Base-by-base conservation (phyloP, 169 alveolate genomes). In the Perkinsus chesapeaki region DNA sequence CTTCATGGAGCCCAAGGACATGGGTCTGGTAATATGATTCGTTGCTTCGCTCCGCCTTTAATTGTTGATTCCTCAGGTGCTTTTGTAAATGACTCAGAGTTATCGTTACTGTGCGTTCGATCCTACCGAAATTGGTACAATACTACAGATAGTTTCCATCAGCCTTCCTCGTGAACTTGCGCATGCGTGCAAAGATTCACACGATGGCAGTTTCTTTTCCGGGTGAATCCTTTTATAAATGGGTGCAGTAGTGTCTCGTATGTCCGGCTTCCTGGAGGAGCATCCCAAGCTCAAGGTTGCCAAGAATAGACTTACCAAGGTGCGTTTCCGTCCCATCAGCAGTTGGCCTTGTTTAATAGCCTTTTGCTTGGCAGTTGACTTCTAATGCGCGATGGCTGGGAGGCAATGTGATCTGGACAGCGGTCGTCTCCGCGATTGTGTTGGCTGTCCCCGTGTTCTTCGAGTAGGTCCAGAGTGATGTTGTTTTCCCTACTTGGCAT, bases 1-100 rank as follows among this genome's bases (percentile, higher is more conserved):
- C 3, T 60, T 60, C 82, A 60, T 60, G 82, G 82, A 60, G 82
- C 82, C 93, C 92, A 27, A 60, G 82, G 82, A 60, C 82, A 60
- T 60, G 82, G 82, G 82, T 34, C 82, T 60, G 82, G 82, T 60
- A 60, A 23, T 60, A 60, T 16, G 3, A 7, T 60, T 60, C 27
- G 23, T 60, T 5, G 82, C 82, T 60, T 60, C 82, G 82, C 82
- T 60, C 82, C 82, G 82, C 82, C 60, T 43, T 43, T 43, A 9
- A 5, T 16, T 43, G 5, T 7, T 60, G 82, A 20, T 60, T 7
- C 27, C 37, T 27, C 31, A 60, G 82, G 82, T 60, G 37, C 82
- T 60, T 20, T 34, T 60, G 82, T 60, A 60, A 23, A 60, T 34
- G 82, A 34, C 37, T 3, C 27, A 0, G 82, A 7, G 82, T 7